These are phyloP conservation scores for Vigna unguiculata DNA, from an alignment of 306 rosid species.

Conservation along the genomic window DNA sequence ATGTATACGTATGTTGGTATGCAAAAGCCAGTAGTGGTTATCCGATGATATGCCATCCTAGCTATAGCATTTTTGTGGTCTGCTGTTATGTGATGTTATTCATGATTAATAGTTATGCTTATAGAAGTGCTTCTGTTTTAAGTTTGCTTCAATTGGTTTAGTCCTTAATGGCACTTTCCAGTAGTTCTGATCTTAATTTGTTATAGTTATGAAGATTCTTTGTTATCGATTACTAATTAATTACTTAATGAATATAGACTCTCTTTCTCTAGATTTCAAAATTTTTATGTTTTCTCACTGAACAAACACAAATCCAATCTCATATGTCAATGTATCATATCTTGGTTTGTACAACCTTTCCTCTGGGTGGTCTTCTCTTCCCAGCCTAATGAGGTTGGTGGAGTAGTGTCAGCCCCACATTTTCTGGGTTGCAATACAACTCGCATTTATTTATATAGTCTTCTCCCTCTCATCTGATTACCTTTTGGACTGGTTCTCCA, in stretches of 20 bases:
- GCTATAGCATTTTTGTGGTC: not conserved
- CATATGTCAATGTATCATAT: slow-evolving; percentile 6
- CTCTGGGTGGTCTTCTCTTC: slow-evolving; percentile 31
- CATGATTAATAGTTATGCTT: not conserved
- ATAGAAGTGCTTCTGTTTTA: not conserved
- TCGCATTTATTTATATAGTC: not conserved
- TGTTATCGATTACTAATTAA: not conserved
- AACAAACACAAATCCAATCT: slow-evolving; percentile 12
- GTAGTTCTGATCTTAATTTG: not conserved
- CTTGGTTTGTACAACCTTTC: slow-evolving; percentile 4
- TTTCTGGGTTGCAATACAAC: slow-evolving; percentile 21
- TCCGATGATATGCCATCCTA: not conserved
- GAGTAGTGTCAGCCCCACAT: slow-evolving; percentile 37
- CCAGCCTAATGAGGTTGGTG: slow-evolving; percentile 32
- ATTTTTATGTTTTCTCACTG: not conserved
- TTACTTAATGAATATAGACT: not conserved
- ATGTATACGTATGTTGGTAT: not conserved
- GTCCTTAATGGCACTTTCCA: not conserved
- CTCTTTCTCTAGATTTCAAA: not conserved
- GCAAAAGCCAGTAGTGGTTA: not conserved
- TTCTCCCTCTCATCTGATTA: slow-evolving; percentile 8
- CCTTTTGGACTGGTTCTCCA: slow-evolving; percentile 23
- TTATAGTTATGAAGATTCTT: not conserved
- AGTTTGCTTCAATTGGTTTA: not conserved
- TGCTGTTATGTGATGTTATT: not conserved